Evolutionary conservation across 1,284 basidiomycete species (phyloP), one percentile per base, ranked within the genome.

Genomic region (Schizopora paradoxa): DNA sequence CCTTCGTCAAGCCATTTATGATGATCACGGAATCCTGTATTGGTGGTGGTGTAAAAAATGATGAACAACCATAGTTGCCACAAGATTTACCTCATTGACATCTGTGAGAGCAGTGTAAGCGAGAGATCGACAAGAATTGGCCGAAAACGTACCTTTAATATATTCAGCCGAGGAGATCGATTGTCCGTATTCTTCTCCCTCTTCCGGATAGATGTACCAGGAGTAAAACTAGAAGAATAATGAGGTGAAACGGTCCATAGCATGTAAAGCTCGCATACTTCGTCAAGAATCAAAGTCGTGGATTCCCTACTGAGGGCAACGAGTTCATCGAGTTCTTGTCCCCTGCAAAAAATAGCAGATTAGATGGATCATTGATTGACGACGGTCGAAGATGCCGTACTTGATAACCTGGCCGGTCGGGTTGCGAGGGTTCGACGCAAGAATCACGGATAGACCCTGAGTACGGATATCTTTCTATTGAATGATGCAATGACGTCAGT

Each of bases 1-100:
- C 91, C 76, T 96, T 95, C 10, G 93, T 96, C 41, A 97, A 73
- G 19, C 93, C 93, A 58, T 95, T 90, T 53, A 97, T 86, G 53
- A 97, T 79, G 35, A 96, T 70, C 19, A 91, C 74, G 0, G 89
- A 72, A 55, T 92, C 86, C 75, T 80, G 45, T 10, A 42, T n/a
- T n/a, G n/a, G n/a, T n/a, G n/a, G n/a, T n/a, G 6, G 7, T 21
- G 19, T 25, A 27, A n/a, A 26, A n/a, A 11, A 19, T 11, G 8
- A 31, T 40, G 27, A 44, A n/a, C 6, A 48, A 28, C 5, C 6
- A 36, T 19, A 18, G 58, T 39, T 16, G 6, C 23, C 13, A 35
- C 14, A 13, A 14, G 10, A 6, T 10, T 41, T n/a, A 41, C n/a
- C 14, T 41, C 29, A 26, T 5, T 36, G 19, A 14, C 27, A 21